Conservation (phyloP, 1,284 basidiomycete genomes). For the Ceratobasidium sp. region DNA sequence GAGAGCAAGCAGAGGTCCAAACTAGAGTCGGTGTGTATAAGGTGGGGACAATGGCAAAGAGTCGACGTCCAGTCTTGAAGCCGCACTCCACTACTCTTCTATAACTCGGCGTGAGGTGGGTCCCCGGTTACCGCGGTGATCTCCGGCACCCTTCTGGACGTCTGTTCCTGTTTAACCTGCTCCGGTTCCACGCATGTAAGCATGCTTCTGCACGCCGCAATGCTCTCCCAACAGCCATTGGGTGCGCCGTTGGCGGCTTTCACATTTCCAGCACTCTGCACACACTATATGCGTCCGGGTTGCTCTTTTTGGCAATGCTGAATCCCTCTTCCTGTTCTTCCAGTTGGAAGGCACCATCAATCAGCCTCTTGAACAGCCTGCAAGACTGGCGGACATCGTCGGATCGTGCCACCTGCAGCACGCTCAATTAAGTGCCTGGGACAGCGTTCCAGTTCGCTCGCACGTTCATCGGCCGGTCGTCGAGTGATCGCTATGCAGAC, state of each 20-base stretch:
- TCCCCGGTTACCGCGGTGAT: constrained; percentile 5
- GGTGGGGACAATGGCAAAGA: neutral
- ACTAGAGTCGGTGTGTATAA: neutral
- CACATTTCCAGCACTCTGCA: neutral
- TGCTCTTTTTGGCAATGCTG: neutral
- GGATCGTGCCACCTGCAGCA: constrained; percentile 6
- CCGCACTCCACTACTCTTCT: constrained; percentile 11
- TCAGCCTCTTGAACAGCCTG: neutral
- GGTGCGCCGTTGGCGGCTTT: neutral
- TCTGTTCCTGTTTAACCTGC: neutral
- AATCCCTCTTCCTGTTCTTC: neutral
- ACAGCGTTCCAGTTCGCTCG: neutral
- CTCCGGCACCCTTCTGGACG: constrained; percentile 9
- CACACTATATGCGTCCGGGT: neutral
- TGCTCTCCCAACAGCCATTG: neutral
- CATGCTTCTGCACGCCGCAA: neutral
- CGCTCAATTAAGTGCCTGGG: neutral
- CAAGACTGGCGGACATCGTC: constrained; percentile 13
- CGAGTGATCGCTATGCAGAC: neutral
- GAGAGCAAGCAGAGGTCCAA: constrained; percentile 3
- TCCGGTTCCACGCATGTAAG: constrained; percentile 11
- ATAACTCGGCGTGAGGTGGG: neutral
- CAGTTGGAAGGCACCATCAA: neutral
- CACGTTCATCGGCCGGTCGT: constrained; percentile 23
- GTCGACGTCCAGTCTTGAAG: constrained; percentile 5